These are phyloP conservation scores for Pseudogymnoascus pannorum DNA, from an alignment of 2,329 filamentous ascomycete genomes.

Conservation along the genomic window DNA sequence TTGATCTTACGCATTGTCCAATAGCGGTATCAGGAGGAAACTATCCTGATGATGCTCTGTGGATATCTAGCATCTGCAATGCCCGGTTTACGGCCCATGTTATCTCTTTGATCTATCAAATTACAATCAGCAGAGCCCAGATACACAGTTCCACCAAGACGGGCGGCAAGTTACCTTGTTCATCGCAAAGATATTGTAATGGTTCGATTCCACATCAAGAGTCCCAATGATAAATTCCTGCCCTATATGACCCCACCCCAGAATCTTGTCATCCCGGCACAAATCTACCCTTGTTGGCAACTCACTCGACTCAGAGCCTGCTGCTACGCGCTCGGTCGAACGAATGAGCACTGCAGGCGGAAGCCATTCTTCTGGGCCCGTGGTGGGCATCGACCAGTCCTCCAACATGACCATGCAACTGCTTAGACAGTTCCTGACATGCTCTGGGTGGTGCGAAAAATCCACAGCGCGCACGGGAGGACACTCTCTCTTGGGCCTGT, in stretches of 20 bases:
- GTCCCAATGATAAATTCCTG: constrained; percentile 3
- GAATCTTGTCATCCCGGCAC: not conserved
- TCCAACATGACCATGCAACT: not conserved
- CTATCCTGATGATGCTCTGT: not conserved
- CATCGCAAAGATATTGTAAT: not conserved
- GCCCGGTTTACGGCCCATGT: not conserved
- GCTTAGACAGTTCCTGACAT: not conserved
- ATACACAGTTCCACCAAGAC: not conserved
- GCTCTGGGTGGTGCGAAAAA: not conserved
- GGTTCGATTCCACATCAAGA: not conserved
- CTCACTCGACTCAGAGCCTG: not conserved
- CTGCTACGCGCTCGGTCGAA: not conserved
- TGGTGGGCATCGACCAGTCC: not conserved
- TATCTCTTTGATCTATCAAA: not conserved
- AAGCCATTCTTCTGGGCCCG: not conserved
- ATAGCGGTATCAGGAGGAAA: not conserved
- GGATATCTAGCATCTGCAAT: not conserved
- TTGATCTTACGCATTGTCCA: not conserved
- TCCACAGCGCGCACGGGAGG: not conserved
- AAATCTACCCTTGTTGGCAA: not conserved
- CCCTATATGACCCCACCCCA: not conserved
- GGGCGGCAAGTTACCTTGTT: not conserved
- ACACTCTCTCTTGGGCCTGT: not conserved
- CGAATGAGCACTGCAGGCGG: not conserved
- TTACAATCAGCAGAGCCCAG: not conserved